A percentile compares a stretch with the other conserved stretches of the same genome.
phyloP scores from a whole-genome alignment of 768 basidiomycete genomes.

The Termitomyces bulborhizus region DNA sequence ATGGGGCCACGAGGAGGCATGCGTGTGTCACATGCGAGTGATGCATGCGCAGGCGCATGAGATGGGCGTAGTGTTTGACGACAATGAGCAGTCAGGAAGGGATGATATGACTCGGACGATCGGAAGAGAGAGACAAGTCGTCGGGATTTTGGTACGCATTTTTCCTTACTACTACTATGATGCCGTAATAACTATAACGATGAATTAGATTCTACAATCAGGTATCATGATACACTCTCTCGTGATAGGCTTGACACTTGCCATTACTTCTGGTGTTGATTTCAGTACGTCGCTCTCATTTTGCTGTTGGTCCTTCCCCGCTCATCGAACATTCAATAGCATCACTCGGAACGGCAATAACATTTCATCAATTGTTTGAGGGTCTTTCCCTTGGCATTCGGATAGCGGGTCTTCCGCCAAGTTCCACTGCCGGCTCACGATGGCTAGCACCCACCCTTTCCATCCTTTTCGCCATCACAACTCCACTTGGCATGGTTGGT shows the following conservation, averaged over 20 bases:
- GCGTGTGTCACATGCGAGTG: conserved; percentile 12
- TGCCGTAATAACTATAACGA: not conserved
- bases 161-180: not conserved
- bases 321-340: conserved; percentile 29
- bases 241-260: conserved; percentile 73
- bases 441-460: conserved; percentile 52
- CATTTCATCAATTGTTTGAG: conserved; percentile 83
- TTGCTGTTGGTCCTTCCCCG: not conserved
- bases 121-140: conserved; percentile 57
- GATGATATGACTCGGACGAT: conserved; percentile 24
- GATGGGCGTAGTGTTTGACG: conserved; percentile 4
- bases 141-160: conserved; percentile 62
- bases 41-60: conserved; percentile 6
- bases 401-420: conserved; percentile 59
- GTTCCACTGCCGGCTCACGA: conserved; percentile 4
- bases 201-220: conserved; percentile 62
- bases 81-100: conserved; percentile 10
- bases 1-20: conserved; percentile 13
- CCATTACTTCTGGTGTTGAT: conserved; percentile 61
- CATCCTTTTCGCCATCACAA: conserved; percentile 66
- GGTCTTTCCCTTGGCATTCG: conserved; percentile 80
- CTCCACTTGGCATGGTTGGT: conserved; percentile 59
- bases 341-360: conserved; percentile 51
- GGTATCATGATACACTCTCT: conserved; percentile 85
- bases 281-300: conserved; percentile 47